Evolutionary conservation across 2,329 filamentous ascomycete species (phyloP).

Genomic region (Fusarium sp.): DNA sequence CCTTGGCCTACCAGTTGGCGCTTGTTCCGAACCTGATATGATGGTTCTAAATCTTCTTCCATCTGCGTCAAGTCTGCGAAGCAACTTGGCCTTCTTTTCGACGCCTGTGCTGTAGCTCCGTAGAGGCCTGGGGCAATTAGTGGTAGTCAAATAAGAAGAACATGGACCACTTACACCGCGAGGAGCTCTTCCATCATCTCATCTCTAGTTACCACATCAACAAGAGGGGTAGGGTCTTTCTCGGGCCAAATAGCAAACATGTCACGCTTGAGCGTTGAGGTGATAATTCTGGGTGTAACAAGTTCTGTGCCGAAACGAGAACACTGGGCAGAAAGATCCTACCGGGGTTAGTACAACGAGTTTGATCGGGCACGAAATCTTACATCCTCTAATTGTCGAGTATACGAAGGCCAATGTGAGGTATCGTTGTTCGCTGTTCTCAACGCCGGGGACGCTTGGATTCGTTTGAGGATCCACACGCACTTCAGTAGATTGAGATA

Average conservation of each 20-base stretch:
- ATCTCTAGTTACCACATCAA: constrained; percentile 50
- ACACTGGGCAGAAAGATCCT: constrained; percentile 49
- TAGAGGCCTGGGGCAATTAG: constrained; percentile 34
- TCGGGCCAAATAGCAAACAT: constrained; percentile 51
- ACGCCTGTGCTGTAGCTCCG: constrained; percentile 36
- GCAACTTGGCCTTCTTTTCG: constrained; percentile 45
- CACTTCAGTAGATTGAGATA: constrained; percentile 53
- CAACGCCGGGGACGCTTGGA: constrained; percentile 34
- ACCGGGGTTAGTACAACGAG: constrained; percentile 1
- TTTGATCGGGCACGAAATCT: not conserved
- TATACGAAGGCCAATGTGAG: constrained; percentile 54
- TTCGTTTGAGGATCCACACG: constrained; percentile 48
- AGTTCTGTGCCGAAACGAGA: constrained; percentile 48
- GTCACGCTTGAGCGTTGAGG: constrained; percentile 36
- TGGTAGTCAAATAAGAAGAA: fast-evolving
- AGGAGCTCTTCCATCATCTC: constrained; percentile 53
- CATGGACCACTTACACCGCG: constrained; percentile 39
- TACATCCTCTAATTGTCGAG: constrained; percentile 51
- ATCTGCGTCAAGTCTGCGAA: constrained; percentile 47
- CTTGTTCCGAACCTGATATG: constrained; percentile 44
- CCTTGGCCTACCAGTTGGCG: constrained; percentile 34
- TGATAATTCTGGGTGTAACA: constrained; percentile 41
- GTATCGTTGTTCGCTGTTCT: constrained; percentile 24
- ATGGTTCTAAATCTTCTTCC: constrained; percentile 47
- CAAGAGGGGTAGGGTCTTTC: constrained; percentile 42